These are phyloP conservation scores for Whalleya microplaca DNA, from an alignment of 2,329 filamentous ascomycete genomes.

Conservation along the genomic window DNA sequence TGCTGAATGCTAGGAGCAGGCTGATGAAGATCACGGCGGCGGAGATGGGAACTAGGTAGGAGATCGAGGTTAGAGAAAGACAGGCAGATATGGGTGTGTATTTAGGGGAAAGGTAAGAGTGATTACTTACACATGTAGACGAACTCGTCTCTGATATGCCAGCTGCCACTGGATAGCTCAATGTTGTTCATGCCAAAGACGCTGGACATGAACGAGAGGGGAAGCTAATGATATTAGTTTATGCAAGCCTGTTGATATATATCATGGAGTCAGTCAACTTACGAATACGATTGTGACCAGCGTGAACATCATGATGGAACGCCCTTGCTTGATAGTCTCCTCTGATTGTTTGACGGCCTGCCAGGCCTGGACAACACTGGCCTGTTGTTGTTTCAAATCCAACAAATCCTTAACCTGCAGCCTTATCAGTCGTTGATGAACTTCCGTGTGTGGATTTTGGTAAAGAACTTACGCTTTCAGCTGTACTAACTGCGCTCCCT, in stretches of 20 bases:
- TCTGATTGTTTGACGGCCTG: constrained; percentile 44
- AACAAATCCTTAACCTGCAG: constrained; percentile 46
- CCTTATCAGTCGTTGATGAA: not conserved
- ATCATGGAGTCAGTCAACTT: constrained; percentile 22
- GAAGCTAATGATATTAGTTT: constrained; percentile 32
- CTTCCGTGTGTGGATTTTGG: not conserved
- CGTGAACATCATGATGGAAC: constrained; percentile 51
- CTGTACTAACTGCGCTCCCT: constrained; percentile 38
- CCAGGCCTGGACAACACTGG: constrained; percentile 48
- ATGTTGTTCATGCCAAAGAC: constrained; percentile 45
- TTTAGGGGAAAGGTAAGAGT: not conserved
- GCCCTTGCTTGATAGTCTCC: constrained; percentile 46
- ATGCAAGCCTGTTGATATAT: not conserved
- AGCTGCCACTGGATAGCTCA: constrained; percentile 19
- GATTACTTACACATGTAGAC: constrained; percentile 32
- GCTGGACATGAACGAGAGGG: constrained; percentile 43
- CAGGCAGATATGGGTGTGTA: too few relatives aligned
- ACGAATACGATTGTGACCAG: constrained; percentile 52
- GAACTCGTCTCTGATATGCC: constrained; percentile 15
- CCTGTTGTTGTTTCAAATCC: constrained; percentile 50
- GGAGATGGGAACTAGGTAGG: constrained; percentile 30
- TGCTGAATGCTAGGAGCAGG: constrained; percentile 29
- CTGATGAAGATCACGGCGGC: constrained; percentile 30
- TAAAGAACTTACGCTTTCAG: constrained; percentile 35
- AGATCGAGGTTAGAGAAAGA: too few relatives aligned